Percentiles rank a stretch among this genome's conserved stretches.
Conservation (phyloP, 2,329 filamentous ascomycete species). For the Thermochaetoides dissita region DNA sequence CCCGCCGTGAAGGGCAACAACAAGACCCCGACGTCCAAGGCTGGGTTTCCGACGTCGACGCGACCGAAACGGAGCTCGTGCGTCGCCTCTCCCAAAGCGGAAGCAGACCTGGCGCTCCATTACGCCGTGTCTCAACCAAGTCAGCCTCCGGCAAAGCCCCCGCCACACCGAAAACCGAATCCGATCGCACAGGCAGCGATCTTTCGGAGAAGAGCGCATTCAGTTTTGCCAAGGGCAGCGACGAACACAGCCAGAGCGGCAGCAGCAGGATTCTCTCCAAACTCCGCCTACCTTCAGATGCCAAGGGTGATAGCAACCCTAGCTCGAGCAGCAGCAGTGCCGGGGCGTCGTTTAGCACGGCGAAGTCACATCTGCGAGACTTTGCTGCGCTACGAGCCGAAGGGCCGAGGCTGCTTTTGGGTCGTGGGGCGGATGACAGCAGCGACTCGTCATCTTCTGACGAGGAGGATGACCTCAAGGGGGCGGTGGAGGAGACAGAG, state of each 20-base stretch:
- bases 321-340: constrained; percentile 4
- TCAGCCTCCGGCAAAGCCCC: neutral
- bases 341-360: constrained; percentile 12
- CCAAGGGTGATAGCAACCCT: too few species aligned
- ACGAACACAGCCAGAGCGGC: neutral
- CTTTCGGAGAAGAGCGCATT: constrained; percentile 39
- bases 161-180: neutral
- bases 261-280: constrained; percentile 9
- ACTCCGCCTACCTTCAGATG: too few species aligned
- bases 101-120: too few species aligned
- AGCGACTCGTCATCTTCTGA: constrained; percentile 9
- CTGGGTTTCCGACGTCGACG: constrained; percentile 44
- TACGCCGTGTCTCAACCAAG: constrained; percentile 6
- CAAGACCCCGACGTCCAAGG: constrained; percentile 41
- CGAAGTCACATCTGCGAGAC: constrained; percentile 20
- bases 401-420: constrained; percentile 34
- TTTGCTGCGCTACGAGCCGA: constrained; percentile 40
- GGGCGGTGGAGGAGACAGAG: constrained; percentile 17
- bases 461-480: constrained; percentile 16
- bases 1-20: constrained; percentile 13
- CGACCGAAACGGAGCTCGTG: constrained; percentile 8
- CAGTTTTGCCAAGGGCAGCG: constrained; percentile 15
- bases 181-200: constrained; percentile 37
- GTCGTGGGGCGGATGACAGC: neutral
- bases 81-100: neutral